Evolutionary conservation across 768 basidiomycete genomes (phyloP), one percentile per base, ranked within the genome.

Genomic region (Boletus rex-veris): DNA sequence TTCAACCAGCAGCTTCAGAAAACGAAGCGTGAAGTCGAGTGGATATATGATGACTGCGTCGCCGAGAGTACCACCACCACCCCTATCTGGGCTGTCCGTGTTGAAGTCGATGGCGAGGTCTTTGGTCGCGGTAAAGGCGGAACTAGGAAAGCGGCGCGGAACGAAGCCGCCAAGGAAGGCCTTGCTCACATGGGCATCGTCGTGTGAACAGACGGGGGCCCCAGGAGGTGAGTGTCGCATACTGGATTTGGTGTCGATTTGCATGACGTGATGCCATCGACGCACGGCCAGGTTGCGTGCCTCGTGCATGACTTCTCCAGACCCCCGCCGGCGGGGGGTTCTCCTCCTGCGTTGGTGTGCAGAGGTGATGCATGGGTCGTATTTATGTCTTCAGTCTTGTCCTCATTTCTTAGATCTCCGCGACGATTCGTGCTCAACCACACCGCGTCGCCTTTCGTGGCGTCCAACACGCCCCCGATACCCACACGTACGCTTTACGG

Each of bases 1-100:
- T 90, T 92, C 76, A 92, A 92, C 64, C 89, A 91, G 71, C 74
- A 80, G 52, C 66, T 91, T 50, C 84, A 87, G 70, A 86, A 81
- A 69, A 60, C 64, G 26, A 75, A 74, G 62, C 76, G 74, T 48
- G 63, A 69, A 48, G 78, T 91, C 55, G 88, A 92, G 70, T 92
- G 90, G 90, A 69, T 80, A 11, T 90, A 85, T 63, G 72, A 77
- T 26, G 80, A 82, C 24, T 67, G 69, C n/a, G 66, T 58, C 14
- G 69, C 71, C 39, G 71, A 75, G 48, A 78, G 77, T 21, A 81
- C 77, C 31, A 80, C 75, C 63, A 79, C 83, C n/a, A 91, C 88
- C 21, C 88, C 90, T 3, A 79, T 88, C 56, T 92, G 90, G 90
- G 75, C 71, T 46, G 89, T 82, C 44, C 80, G 74, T 55, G 85